Evolutionary conservation across 768 basidiomycete species (phyloP).

Genomic region (Lactifluus piperatus): DNA sequence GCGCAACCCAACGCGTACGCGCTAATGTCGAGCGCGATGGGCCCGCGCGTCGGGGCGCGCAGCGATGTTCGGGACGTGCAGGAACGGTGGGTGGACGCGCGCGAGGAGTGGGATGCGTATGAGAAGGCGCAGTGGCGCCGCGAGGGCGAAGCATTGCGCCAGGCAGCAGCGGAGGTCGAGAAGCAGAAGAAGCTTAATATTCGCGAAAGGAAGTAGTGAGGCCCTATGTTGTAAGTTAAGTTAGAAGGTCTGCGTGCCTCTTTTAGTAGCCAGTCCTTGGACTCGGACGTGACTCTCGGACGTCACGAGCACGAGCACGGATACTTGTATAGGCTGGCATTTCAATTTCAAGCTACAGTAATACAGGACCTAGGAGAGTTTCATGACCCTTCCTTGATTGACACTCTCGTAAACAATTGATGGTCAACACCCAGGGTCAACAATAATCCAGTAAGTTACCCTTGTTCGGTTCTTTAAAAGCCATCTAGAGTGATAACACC

Average conservation of each 20-base stretch:
- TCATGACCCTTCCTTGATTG: too few species aligned
- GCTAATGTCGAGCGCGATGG: constrained; percentile 59
- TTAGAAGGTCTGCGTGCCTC: neutral
- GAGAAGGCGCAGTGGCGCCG: constrained; percentile 71
- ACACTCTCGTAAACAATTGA: neutral
- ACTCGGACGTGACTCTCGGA: neutral
- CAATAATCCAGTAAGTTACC: neutral
- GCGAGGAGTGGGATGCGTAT: constrained; percentile 72
- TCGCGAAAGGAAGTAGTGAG: constrained; percentile 9
- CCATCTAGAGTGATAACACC: neutral
- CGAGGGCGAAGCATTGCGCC: constrained; percentile 52
- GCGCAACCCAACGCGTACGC: constrained; percentile 55
- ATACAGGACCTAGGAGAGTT: too few species aligned
- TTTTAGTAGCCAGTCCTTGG: neutral
- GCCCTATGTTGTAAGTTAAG: neutral
- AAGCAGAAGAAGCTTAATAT: constrained; percentile 21
- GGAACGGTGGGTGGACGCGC: constrained; percentile 88
- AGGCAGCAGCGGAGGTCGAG: constrained; percentile 30
- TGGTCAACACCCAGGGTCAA: neutral
- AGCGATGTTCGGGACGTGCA: constrained; percentile 70
- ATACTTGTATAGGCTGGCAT: too few species aligned
- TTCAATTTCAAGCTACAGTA: too few species aligned
- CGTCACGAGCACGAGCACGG: neutral
- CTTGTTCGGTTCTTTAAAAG: too few species aligned
- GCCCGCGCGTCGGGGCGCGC: constrained; percentile 39